A percentile compares a stretch with the other conserved stretches of the same genome.
Conservation (phyloP, 805 yeast genomes). For the Kodamaea jinghongensis region DNA sequence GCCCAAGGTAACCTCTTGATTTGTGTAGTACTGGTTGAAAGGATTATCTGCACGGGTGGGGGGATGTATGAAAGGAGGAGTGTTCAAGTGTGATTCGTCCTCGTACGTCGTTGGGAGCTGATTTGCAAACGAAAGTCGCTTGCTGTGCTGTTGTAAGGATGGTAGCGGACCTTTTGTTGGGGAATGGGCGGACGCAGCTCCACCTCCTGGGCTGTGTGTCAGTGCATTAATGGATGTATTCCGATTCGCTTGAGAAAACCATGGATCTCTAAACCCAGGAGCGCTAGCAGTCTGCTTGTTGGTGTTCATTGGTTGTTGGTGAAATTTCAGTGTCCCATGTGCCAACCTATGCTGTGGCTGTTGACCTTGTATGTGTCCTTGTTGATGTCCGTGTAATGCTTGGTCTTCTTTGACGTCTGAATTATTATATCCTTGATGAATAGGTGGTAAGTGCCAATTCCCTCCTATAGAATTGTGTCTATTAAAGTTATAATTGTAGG, state of each 20-base stretch:
- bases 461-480: slow-evolving; percentile 41
- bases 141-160: slow-evolving; percentile 26
- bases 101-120: slow-evolving; percentile 54
- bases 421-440: slow-evolving; percentile 18
- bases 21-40: slow-evolving; percentile 40
- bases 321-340: too few relatives aligned
- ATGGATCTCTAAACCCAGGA: slow-evolving; percentile 43
- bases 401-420: slow-evolving; percentile 3
- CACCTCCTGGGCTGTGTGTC: slow-evolving; percentile 6
- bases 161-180: slow-evolving; percentile 26
- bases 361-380: slow-evolving; percentile 1
- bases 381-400: slow-evolving; percentile 7
- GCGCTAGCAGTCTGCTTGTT: not conserved
- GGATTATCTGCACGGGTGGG: slow-evolving; percentile 47
- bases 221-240: slow-evolving; percentile 9
- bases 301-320: slow-evolving; percentile 2
- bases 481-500: slow-evolving; percentile 31
- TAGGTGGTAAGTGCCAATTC: slow-evolving; percentile 34
- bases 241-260: slow-evolving; percentile 29
- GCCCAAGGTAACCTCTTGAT: slow-evolving; percentile 33
- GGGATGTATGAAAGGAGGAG: slow-evolving; percentile 35
- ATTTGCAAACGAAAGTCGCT: slow-evolving; percentile 37
- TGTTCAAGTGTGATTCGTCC: slow-evolving; percentile 26
- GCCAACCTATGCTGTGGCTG: not conserved
- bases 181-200: slow-evolving; percentile 14